A percentile compares a stretch with the other conserved stretches of the same genome.
phyloP scores from a whole-genome alignment of 805 yeast species.

The Suhomyces xylopsoci region DNA sequence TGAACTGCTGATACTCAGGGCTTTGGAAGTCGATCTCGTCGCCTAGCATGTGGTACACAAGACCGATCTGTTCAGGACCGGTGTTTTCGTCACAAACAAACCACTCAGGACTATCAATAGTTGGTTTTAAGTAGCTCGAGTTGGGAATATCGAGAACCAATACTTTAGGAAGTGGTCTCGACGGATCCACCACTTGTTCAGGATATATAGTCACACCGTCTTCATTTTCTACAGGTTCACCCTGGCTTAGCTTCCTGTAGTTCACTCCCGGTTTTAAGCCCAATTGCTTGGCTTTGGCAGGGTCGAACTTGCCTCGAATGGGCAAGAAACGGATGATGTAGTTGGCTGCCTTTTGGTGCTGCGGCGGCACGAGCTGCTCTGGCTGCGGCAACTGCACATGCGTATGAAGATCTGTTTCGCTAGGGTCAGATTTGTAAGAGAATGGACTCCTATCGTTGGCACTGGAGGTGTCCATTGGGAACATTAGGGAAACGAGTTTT shows the following conservation, averaged over 20 bases:
- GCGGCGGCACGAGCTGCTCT: conserved; percentile 20
- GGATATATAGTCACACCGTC: conserved; percentile 62
- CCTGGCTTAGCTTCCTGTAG: conserved; percentile 58
- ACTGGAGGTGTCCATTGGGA: conserved; percentile 47
- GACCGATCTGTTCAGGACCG: conserved; percentile 39
- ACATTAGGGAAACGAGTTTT: conserved; percentile 51
- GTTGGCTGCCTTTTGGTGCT: conserved; percentile 49
- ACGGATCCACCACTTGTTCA: conserved; percentile 67
- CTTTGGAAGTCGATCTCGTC: conserved; percentile 47
- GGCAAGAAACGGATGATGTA: conserved; percentile 68
- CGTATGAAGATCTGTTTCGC: conserved; percentile 37
- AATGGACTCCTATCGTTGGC: conserved; percentile 37
- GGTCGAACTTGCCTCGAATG: conserved; percentile 73
- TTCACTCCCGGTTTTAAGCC: conserved; percentile 67
- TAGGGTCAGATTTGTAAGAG: conserved; percentile 36
- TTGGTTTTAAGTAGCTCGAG: conserved; percentile 34
- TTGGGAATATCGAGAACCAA: conserved; percentile 74
- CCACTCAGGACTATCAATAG: conserved; percentile 27
- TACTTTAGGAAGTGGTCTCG: conserved; percentile 55
- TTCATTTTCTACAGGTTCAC: conserved; percentile 52
- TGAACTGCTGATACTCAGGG: conserved; percentile 46
- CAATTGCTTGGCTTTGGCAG: conserved; percentile 58
- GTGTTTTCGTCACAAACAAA: conserved; percentile 28
- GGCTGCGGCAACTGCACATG: conserved; percentile 33
- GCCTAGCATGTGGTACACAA: conserved; percentile 79